Base-by-base conservation (phyloP, 2,329 filamentous ascomycete genomes). In the Fusarium circinatum region DNA sequence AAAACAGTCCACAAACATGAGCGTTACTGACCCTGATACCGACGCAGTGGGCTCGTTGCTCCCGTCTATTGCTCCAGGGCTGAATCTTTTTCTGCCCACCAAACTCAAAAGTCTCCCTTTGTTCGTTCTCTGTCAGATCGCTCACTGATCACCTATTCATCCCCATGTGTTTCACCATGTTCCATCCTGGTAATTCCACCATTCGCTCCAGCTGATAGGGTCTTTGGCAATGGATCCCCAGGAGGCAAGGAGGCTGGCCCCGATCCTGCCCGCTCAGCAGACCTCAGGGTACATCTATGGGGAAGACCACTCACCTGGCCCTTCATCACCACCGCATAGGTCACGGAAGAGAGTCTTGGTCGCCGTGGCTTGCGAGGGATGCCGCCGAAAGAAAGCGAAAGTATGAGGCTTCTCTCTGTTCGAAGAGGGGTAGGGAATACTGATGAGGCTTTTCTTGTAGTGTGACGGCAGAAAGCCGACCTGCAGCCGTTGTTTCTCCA, bases 361-460 rank as follows among this genome's bases (percentile, higher is more conserved):
- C 13, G 66, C 56, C 9, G 49, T 69, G 4, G 66, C 66, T 10
- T 69, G 66, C n/a, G 66, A 69, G 12, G 65, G 42, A 18, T 69
- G 66, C 9, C 64, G 66, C 6, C 66, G 66, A 0, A 69, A 69
- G 34, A 69, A 69, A 34, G 57, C 66, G 7, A 69, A 69, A 26
- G 66, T 69, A 26, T 20, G 61, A 15, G 14, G 17, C 12, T n/a
- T 3, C 7, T 24, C n/a, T 34, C 17, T 26, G 1, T 7, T 34
- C 8, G 12, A 34, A 5, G 48, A 52, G 34, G 17, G 7, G 5
- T 17, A 20, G 9, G n/a, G 9, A 22, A 41, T 34, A 9, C 65
- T 69, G 28, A 69, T 18, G 34, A 13, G 9, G 10, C 4, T 8
- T 30, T 41, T 39, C 7, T 8, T 13, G 18, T 32, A 69, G 66